A percentile compares a stretch with the other conserved stretches of the same genome.
Evolutionary conservation across 306 rosid genomes (phyloP).

Genomic region (Comarum palustre): DNA sequence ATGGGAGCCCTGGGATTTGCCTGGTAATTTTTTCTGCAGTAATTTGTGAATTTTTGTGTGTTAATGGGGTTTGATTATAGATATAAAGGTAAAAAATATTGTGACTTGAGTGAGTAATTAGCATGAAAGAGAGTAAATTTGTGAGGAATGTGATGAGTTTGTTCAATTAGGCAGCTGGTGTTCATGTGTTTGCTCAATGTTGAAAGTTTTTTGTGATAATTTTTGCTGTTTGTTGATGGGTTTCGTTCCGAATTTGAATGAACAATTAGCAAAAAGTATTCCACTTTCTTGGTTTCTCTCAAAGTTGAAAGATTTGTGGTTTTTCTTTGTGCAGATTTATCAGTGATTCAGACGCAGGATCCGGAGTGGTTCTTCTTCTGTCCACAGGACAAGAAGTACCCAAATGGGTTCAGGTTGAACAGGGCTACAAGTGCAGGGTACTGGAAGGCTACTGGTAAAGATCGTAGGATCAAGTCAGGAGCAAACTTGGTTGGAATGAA

Average conservation of each 20-base stretch:
- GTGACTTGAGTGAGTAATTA: not conserved
- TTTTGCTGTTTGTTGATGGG: not conserved
- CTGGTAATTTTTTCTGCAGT: constrained; percentile 44
- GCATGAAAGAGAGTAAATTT: not conserved
- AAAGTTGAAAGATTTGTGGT: not conserved
- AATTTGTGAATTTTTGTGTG: not conserved
- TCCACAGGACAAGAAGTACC: constrained; percentile 91
- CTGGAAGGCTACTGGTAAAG: constrained; percentile 99
- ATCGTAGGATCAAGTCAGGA: constrained; percentile 78
- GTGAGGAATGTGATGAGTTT: not conserved
- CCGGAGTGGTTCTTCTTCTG: constrained; percentile 99
- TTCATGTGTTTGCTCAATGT: too few relatives aligned
- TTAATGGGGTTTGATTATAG: not conserved
- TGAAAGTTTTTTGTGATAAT: not conserved
- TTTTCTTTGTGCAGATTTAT: constrained; percentile 45
- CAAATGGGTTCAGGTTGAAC: constrained; percentile 83
- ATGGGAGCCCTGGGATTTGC: constrained; percentile 95
- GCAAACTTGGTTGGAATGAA: constrained; percentile 80
- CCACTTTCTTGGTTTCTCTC: not conserved
- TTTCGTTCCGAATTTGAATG: not conserved
- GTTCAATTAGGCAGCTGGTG: too few relatives aligned
- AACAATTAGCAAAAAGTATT: not conserved
- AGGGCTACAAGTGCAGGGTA: constrained; percentile 79
- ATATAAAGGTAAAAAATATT: not conserved
- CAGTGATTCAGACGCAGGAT: constrained; percentile 66